Conservation (phyloP, 2,329 filamentous ascomycete species). For the Pseudocercospora eumusae region DNA sequence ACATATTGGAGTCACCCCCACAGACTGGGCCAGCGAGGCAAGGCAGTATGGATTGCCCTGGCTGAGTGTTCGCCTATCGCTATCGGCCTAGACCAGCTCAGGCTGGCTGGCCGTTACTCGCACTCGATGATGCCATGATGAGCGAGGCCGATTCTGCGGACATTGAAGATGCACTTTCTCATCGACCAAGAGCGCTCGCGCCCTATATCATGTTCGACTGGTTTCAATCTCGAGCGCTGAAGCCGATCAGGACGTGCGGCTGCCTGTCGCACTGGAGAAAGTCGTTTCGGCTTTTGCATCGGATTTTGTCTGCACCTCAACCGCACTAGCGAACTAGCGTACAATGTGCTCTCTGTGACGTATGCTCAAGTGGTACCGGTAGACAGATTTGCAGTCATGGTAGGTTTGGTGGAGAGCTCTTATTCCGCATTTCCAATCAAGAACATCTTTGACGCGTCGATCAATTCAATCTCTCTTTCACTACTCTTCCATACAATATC, state of each 20-base stretch:
- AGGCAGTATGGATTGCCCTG: not conserved
- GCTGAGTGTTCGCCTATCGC: not conserved
- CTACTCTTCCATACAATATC: not conserved
- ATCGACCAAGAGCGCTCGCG: not conserved
- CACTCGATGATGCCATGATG: not conserved
- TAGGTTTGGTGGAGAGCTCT: not conserved
- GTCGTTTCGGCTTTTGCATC: not conserved
- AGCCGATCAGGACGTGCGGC: conserved; percentile 11
- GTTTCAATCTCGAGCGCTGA: not conserved
- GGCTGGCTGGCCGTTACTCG: not conserved
- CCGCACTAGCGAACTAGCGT: not conserved
- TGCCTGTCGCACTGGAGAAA: not conserved
- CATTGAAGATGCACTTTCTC: not conserved
- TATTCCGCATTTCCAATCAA: conserved; percentile 3
- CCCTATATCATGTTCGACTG: not conserved
- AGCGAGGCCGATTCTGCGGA: not conserved
- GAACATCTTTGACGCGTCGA: not conserved
- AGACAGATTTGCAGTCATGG: not conserved
- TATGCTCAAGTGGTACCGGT: not conserved
- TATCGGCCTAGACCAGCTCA: not conserved
- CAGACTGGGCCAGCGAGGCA: not conserved
- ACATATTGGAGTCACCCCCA: not conserved
- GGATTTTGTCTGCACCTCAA: not conserved
- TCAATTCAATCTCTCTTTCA: not conserved
- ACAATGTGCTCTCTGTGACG: not conserved